Evolutionary conservation across 139 green algal genomes (phyloP).

Genomic region (Tetradesmus lagerheimii): DNA sequence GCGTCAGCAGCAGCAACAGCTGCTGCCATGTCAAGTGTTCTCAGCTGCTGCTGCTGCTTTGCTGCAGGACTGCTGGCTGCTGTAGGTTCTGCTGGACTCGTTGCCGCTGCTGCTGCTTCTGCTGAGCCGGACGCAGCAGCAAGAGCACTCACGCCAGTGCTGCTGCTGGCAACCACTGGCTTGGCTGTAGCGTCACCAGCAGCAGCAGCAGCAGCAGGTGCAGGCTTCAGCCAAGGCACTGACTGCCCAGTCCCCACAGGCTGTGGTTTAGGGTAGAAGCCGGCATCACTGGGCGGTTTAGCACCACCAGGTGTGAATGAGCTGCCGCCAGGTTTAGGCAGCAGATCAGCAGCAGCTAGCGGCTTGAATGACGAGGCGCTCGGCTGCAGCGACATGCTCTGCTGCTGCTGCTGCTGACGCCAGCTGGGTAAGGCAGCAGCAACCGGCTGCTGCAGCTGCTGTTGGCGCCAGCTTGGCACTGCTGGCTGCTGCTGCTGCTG

Average conservation of each 20-base stretch:
- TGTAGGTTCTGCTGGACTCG: not conserved
- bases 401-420: conserved; percentile 27
- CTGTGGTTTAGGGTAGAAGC: not conserved
- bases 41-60: not conserved
- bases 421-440: not conserved
- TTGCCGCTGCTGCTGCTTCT: conserved; percentile 4
- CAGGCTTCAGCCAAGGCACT: not conserved
- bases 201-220: conserved; percentile 3
- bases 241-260: not conserved
- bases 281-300: not conserved
- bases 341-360: not conserved
- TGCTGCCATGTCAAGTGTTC: not conserved
- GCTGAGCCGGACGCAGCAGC: not conserved
- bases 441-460: not conserved
- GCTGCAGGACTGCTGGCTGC: not conserved
- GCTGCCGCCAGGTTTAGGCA: not conserved
- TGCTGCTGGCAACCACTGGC: conserved; percentile 4
- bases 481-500: conserved; percentile 13
- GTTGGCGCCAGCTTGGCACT: not conserved
- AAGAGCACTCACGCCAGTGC: not conserved
- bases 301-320: not conserved
- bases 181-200: not conserved
- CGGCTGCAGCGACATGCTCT: not conserved
- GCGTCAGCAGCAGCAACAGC: not conserved
- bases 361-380: not conserved